Evolutionary conservation across 495 filamentous ascomycete species (phyloP), one percentile per base, ranked within the genome.

Genomic region (Podospora didyma): DNA sequence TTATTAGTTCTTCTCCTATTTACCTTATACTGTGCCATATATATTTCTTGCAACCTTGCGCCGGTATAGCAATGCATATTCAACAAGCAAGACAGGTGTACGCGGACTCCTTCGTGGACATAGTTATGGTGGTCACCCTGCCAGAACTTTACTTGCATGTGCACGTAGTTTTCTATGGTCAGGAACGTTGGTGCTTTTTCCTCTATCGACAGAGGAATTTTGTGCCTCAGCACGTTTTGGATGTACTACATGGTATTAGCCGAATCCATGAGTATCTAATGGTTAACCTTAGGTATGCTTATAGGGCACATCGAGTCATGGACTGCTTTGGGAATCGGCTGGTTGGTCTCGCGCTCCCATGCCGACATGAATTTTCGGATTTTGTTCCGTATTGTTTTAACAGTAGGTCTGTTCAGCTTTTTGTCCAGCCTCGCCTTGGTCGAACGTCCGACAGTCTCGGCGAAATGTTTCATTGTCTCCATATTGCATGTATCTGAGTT

Each of bases 351-450:
- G 9, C n/a, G 42, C 19, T 46, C n/a, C 42, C 21, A 46, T 17
- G 42, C 42, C 10, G 42, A 46, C 2, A 46, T 46, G 42, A 46
- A 46, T 46, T 12, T 46, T 46, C n/a, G 21, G 19, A 46, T 21
- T n/a, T 46, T 46, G 21, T 16, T 17, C 42, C 16, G 42, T 46
- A 46, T 46, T 17, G n/a, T 16, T 46, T 46, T 46, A 17, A n/a
- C n/a, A n/a, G n/a, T n/a, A n/a, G n/a, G n/a, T n/a, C n/a, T n/a
- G n/a, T n/a, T n/a, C n/a, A n/a, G n/a, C n/a, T n/a, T 17, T 46
- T 46, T 46, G 21, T 46, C 42, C 19, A 46, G n/a, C 42, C 42
- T 46, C n/a, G n/a, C 42, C 42, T 46, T 46, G 21, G 42, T 46
- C 42, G 21, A 46, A n/a, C 42, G n/a, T 17, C 42, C 21, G 16